These are phyloP conservation scores for Phanerodontia chrysosporium DNA, from an alignment of 768 basidiomycete genomes.

Conservation along the genomic window DNA sequence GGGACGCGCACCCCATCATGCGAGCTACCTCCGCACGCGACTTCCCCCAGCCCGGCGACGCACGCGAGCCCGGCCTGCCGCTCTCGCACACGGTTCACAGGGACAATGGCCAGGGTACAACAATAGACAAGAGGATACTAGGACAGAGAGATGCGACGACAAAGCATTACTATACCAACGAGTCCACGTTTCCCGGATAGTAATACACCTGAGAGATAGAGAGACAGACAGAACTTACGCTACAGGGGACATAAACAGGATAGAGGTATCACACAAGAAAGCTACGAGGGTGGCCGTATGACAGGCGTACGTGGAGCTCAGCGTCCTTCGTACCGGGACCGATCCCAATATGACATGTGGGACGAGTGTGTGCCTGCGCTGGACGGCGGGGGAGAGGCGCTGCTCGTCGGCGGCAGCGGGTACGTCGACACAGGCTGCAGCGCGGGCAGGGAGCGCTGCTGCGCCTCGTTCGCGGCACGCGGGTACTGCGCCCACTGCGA, in stretches of 20 bases:
- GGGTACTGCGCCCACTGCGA: constrained; percentile 19
- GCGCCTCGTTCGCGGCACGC: constrained; percentile 15
- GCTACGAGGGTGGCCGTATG: neutral
- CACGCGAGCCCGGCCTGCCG: neutral
- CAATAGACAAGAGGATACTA: neutral
- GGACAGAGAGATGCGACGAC: neutral
- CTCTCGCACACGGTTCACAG: neutral
- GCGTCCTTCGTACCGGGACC: neutral
- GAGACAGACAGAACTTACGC: neutral
- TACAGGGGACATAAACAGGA: neutral
- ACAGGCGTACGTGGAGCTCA: neutral
- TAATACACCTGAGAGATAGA: neutral
- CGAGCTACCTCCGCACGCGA: constrained; percentile 9
- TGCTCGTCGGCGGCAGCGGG: constrained; percentile 16
- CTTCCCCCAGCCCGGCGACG: constrained; percentile 2
- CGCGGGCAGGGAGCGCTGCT: constrained; percentile 13
- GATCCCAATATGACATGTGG: constrained; percentile 17
- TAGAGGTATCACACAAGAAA: neutral
- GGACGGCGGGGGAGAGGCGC: constrained; percentile 22
- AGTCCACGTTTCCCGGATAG: neutral
- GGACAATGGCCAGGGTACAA: no score
- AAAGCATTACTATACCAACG: neutral
- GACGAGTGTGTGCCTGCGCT: constrained; percentile 8
- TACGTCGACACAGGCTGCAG: constrained; percentile 25
- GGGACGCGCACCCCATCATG: constrained; percentile 5